Conservation (phyloP, 2,329 filamentous ascomycete genomes). For the Malbranchea cinnamomea region DNA sequence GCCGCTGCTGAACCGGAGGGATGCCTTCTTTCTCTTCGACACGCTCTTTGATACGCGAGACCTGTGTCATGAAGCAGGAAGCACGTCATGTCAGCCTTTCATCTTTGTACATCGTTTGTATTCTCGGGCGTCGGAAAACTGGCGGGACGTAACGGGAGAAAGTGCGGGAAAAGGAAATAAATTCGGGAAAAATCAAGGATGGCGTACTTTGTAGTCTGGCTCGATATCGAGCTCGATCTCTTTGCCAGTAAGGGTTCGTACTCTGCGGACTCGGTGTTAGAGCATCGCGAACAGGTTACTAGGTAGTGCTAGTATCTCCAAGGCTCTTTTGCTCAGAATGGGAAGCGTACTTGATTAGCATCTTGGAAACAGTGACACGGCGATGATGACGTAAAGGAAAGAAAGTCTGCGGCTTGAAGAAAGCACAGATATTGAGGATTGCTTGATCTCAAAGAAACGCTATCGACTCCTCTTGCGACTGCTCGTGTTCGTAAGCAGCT, state of each 20-base stretch:
- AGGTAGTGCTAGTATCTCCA: slow-evolving; percentile 2
- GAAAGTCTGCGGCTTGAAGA: slow-evolving; percentile 17
- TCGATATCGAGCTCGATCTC: slow-evolving; percentile 98
- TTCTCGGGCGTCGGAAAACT: no score
- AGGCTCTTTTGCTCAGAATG: background rate
- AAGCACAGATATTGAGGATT: background rate
- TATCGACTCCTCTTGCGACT: no score
- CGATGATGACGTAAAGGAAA: background rate
- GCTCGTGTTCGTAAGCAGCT: no score
- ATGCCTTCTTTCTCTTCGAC: slow-evolving; percentile 99
- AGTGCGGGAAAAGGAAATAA: no score
- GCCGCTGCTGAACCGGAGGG: slow-evolving; percentile 84
- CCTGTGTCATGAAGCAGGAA: no score
- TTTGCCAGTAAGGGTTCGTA: slow-evolving; percentile 94
- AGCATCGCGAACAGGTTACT: slow-evolving; percentile 6
- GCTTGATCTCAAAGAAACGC: no score
- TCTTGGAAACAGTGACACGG: slow-evolving; percentile 15
- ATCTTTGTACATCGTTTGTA: slow-evolving; percentile 1
- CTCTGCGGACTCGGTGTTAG: slow-evolving; percentile 49
- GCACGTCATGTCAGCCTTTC: background rate
- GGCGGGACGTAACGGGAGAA: no score
- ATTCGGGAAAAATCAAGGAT: no score
- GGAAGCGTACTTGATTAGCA: slow-evolving; percentile 37
- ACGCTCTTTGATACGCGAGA: slow-evolving; percentile 93
- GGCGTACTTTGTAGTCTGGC: slow-evolving; percentile 66